These are phyloP conservation scores for Syzygium aromaticum DNA, from an alignment of 345 rosid species.

Conservation along the genomic window DNA sequence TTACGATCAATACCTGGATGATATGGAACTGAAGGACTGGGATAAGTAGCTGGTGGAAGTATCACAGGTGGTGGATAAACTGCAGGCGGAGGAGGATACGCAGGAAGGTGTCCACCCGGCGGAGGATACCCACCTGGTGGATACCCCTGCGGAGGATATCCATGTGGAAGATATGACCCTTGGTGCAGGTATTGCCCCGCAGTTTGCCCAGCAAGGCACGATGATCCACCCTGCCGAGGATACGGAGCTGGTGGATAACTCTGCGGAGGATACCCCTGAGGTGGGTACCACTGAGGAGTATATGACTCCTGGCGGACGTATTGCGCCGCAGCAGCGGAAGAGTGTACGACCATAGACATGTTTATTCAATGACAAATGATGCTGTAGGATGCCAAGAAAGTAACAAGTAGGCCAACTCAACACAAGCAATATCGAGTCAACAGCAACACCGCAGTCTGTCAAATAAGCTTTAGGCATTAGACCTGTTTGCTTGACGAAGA, in stretches of 20 bases:
- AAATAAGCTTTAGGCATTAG: background rate
- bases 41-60: conserved; percentile 30
- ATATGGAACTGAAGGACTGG: conserved; percentile 16
- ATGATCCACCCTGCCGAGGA: no score
- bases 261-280: background rate
- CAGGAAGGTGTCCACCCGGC: background rate
- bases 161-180: background rate
- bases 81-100: background rate
- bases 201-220: background rate
- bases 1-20: conserved; percentile 5
- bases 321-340: conserved; percentile 1
- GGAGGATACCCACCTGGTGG: background rate
- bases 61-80: conserved; percentile 9
- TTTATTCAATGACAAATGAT: background rate
- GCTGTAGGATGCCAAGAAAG: background rate
- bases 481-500: background rate
- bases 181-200: background rate
- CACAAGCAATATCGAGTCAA: background rate
- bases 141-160: background rate
- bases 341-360: background rate
- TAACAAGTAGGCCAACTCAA: background rate
- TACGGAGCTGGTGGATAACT: no score
- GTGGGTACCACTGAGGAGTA: conserved; percentile 1
- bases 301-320: conserved; percentile 8
- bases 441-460: background rate